Conservation (phyloP, 2,329 filamentous ascomycete species). For the Whalleya microplaca region DNA sequence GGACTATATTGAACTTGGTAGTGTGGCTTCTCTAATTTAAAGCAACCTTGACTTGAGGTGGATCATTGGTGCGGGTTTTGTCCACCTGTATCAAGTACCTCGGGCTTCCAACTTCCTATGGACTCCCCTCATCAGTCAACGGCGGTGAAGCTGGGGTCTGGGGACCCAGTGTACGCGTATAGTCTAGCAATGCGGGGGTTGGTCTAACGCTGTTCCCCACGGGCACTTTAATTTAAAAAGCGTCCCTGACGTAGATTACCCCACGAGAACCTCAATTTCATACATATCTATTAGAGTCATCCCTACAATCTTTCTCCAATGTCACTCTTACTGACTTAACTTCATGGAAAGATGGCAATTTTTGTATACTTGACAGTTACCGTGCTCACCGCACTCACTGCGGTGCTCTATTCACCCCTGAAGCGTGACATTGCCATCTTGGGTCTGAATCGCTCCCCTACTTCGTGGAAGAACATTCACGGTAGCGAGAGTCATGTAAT, state of each 20-base stretch:
- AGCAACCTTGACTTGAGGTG: too few relatives aligned
- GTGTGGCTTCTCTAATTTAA: too few relatives aligned
- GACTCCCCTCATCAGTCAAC: too few relatives aligned
- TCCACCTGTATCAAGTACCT: too few relatives aligned
- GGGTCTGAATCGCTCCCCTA: slow-evolving; percentile 23
- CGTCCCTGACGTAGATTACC: background rate
- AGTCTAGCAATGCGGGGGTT: too few relatives aligned
- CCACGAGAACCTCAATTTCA: background rate
- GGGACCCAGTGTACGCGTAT: too few relatives aligned
- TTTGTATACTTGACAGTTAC: slow-evolving; percentile 20
- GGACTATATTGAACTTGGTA: too few relatives aligned
- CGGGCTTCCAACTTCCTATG: too few relatives aligned
- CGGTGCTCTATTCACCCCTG: slow-evolving; percentile 26
- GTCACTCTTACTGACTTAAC: background rate
- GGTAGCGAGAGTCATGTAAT: slow-evolving; percentile 41
- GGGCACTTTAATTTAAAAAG: too few relatives aligned
- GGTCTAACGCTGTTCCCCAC: too few relatives aligned
- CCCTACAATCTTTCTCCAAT: background rate
- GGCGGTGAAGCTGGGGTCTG: too few relatives aligned
- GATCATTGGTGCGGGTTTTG: too few relatives aligned
- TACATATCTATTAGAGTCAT: slow-evolving; percentile 26
- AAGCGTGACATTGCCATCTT: slow-evolving; percentile 18
- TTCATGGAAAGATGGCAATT: slow-evolving; percentile 19
- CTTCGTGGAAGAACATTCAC: slow-evolving; percentile 23
- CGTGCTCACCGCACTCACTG: slow-evolving; percentile 23